These are phyloP conservation scores for Pontederia crassipes DNA, from an alignment of 176 grass and related monocot genomes.

Conservation along the genomic window DNA sequence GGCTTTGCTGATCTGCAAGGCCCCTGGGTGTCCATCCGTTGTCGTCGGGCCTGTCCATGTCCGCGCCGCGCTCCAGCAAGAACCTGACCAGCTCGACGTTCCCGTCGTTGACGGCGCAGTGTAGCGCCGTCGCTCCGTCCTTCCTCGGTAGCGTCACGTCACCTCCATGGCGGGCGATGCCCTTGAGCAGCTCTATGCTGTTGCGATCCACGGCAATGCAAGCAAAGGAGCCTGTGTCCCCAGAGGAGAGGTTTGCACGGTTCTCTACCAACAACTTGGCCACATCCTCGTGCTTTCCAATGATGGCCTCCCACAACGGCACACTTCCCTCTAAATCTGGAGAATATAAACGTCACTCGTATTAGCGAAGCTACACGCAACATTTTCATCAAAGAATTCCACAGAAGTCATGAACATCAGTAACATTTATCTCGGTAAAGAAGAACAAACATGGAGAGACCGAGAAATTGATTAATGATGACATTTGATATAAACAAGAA, in stretches of 20 bases:
- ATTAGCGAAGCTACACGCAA: background rate
- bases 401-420: no score
- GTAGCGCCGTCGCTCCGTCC: slow-evolving; percentile 60
- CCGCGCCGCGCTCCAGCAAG: slow-evolving; percentile 47
- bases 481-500: no score
- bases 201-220: slow-evolving; percentile 48
- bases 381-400: background rate
- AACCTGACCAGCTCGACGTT: slow-evolving; percentile 43
- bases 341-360: background rate
- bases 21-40: slow-evolving; percentile 52
- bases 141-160: slow-evolving; percentile 27
- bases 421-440: no score
- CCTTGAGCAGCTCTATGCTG: slow-evolving; percentile 42
- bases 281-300: slow-evolving; percentile 41
- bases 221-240: slow-evolving; percentile 43
- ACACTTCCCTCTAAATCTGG: slow-evolving; percentile 70
- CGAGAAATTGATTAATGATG: no score
- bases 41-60: slow-evolving; percentile 42
- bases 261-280: slow-evolving; percentile 32
- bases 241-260: slow-evolving; percentile 55
- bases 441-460: no score
- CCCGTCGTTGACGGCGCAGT: slow-evolving; percentile 63
- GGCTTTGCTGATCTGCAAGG: slow-evolving; percentile 76
- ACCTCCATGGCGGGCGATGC: slow-evolving; percentile 37
- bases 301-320: slow-evolving; percentile 72